Conservation (phyloP, 495 filamentous ascomycete genomes). For the Podospora tetraspora region DNA sequence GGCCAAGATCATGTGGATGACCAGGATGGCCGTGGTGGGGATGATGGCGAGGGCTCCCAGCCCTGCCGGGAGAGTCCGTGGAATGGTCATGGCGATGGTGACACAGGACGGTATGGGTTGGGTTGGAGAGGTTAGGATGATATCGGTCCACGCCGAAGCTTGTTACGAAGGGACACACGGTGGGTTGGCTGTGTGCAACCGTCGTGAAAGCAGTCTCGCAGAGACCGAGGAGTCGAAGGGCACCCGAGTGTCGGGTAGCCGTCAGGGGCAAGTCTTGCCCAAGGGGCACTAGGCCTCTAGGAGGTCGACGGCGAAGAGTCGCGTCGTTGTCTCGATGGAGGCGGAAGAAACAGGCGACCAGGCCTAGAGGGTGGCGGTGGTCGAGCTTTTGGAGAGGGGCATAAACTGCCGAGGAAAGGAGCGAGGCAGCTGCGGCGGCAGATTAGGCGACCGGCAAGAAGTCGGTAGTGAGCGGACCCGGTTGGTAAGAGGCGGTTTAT, state of each 20-base stretch:
- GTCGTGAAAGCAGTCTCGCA: slow-evolving; percentile 1
- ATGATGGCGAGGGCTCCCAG: slow-evolving; percentile 37
- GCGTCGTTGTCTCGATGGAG: neutral
- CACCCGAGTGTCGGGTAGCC: neutral
- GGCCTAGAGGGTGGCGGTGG: neutral
- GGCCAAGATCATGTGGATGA: slow-evolving; percentile 35
- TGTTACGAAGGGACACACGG: neutral
- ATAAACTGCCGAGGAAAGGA: slow-evolving; percentile 1
- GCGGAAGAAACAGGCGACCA: neutral
- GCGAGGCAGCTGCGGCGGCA: slow-evolving; percentile 2
- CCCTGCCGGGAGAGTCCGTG: slow-evolving; percentile 28
- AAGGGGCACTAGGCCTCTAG: neutral
- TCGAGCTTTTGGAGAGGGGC: neutral
- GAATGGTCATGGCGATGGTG: slow-evolving; percentile 30
- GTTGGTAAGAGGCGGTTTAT: slow-evolving; percentile 21
- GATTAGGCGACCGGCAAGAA: neutral
- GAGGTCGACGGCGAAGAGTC: neutral
- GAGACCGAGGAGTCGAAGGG: neutral
- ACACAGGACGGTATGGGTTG: neutral
- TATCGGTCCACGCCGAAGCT: neutral
- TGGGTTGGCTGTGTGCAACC: slow-evolving; percentile 3
- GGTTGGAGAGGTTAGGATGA: slow-evolving; percentile 1
- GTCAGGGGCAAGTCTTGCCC: neutral
- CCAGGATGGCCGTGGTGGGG: slow-evolving; percentile 37
- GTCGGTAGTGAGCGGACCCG: slow-evolving; percentile 5